These are phyloP conservation scores for Cucumis cinereus DNA, from an alignment of 306 rosid genomes.

Conservation along the genomic window DNA sequence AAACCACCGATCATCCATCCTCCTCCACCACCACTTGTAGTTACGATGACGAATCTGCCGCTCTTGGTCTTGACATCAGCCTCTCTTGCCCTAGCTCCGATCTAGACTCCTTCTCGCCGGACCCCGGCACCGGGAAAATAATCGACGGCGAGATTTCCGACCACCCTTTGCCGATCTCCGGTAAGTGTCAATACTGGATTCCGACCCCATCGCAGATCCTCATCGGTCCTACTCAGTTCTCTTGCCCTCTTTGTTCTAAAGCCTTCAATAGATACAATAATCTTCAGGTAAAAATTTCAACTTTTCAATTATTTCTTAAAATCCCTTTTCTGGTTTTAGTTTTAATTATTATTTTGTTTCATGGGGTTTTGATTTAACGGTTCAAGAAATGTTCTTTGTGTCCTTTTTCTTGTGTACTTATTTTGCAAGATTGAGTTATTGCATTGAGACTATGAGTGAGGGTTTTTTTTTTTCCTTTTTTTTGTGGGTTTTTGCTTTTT, in stretches of 20 bases:
- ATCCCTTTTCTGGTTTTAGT: background rate
- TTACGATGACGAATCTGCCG: constrained; percentile 7
- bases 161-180: constrained; percentile 22
- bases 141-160: constrained; percentile 9
- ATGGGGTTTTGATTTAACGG: constrained; percentile 13
- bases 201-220: constrained; percentile 85
- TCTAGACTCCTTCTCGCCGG: constrained; percentile 16
- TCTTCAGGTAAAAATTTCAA: constrained; percentile 47
- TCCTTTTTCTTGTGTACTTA: constrained; percentile 10
- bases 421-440: constrained; percentile 14
- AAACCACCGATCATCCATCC: constrained; percentile 5
- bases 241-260: constrained; percentile 70
- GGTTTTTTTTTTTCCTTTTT: background rate
- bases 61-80: constrained; percentile 53
- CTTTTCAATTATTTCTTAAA: background rate
- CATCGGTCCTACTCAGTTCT: constrained; percentile 70
- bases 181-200: constrained; percentile 72
- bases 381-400: constrained; percentile 23
- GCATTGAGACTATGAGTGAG: background rate
- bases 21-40: constrained; percentile 1
- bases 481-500: background rate
- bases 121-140: background rate
- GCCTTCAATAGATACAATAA: constrained; percentile 82
- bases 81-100: constrained; percentile 37
- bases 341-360: background rate